These are phyloP conservation scores for Cyberlindnera euphorbiae DNA, from an alignment of 805 yeast genomes.

Conservation along the genomic window DNA sequence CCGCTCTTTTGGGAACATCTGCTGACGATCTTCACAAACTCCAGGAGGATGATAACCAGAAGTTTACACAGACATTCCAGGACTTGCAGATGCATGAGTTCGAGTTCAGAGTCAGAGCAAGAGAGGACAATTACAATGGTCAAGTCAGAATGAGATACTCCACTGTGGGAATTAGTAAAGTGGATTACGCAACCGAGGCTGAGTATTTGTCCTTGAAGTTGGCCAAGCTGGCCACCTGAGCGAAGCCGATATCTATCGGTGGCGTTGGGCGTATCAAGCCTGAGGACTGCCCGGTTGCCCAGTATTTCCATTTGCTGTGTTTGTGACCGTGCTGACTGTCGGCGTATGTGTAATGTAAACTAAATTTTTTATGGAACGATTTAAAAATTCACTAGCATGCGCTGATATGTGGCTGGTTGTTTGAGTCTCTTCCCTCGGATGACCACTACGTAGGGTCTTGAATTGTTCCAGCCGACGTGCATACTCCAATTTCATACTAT, in stretches of 20 bases:
- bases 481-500: too few species aligned
- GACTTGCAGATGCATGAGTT: slow-evolving; percentile 62
- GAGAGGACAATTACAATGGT: slow-evolving; percentile 81
- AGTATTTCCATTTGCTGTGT: background rate
- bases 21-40: slow-evolving; percentile 54
- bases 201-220: slow-evolving; percentile 45
- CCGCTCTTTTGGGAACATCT: slow-evolving; percentile 53
- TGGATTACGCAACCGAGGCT: slow-evolving; percentile 58
- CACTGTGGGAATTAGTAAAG: slow-evolving; percentile 45
- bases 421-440: too few species aligned
- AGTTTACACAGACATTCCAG: slow-evolving; percentile 41
- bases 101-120: slow-evolving; percentile 73
- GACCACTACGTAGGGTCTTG: too few species aligned
- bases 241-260: background rate
- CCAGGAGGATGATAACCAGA: slow-evolving; percentile 42
- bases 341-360: too few species aligned
- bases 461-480: too few species aligned
- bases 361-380: too few species aligned
- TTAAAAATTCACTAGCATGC: too few species aligned
- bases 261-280: background rate
- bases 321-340: too few species aligned
- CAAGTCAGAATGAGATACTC: slow-evolving; percentile 71
- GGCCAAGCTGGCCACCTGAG: slow-evolving; percentile 17
- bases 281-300: background rate
- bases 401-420: too few species aligned